These are phyloP conservation scores for Tricholoma flavovirens DNA, from an alignment of 768 basidiomycete species.

Conservation along the genomic window DNA sequence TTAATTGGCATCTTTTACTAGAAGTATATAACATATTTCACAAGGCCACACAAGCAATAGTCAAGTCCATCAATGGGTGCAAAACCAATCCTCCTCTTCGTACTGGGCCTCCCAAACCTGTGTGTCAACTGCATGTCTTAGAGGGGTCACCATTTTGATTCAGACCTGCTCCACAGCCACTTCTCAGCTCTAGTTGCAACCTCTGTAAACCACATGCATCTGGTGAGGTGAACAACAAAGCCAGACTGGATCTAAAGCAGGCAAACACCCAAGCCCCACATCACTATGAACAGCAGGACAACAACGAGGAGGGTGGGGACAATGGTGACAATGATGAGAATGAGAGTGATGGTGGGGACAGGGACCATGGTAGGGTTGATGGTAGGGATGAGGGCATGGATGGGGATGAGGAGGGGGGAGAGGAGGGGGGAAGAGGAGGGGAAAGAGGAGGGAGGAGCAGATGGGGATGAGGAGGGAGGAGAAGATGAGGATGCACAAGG, in stretches of 20 bases:
- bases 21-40: not conserved
- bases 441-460: too few species aligned
- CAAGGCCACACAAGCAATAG: too few species aligned
- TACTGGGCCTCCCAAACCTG: too few species aligned
- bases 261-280: not conserved
- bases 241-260: not conserved
- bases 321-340: not conserved
- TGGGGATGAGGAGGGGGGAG: not conserved
- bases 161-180: too few species aligned
- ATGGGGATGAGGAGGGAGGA: too few species aligned
- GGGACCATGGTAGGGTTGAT: too few species aligned
- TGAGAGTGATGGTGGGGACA: not conserved
- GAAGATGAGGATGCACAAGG: too few species aligned
- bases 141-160: not conserved
- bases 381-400: not conserved
- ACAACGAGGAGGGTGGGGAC: too few species aligned
- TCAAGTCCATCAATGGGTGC: too few species aligned
- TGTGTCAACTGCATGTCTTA: not conserved
- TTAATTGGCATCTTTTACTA: not conserved
- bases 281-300: not conserved
- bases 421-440: too few species aligned
- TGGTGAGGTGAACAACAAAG: not conserved
- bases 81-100: too few species aligned
- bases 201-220: not conserved
- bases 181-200: not conserved